phyloP scores from a whole-genome alignment of 495 filamentous ascomycete genomes.

The Recurvomyces mirabilis region DNA sequence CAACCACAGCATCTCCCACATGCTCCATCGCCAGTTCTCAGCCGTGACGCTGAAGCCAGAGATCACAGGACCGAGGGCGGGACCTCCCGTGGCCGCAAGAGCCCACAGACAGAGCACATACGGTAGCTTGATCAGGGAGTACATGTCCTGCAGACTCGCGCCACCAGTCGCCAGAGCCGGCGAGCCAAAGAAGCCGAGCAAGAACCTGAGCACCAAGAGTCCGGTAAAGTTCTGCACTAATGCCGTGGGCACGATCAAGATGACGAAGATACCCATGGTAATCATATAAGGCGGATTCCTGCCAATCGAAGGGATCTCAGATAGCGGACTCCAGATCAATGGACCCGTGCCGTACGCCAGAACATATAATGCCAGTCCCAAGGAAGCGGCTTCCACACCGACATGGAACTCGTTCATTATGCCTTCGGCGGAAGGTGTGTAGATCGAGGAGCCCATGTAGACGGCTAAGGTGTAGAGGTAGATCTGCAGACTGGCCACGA shows the following conservation, averaged over 20 bases:
- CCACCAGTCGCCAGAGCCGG: constrained; percentile 41
- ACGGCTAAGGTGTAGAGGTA: constrained; percentile 35
- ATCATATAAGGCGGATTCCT: constrained; percentile 38
- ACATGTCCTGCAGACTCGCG: constrained; percentile 45
- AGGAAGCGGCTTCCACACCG: constrained; percentile 29
- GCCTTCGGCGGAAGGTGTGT: constrained; percentile 30
- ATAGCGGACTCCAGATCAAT: constrained; percentile 36
- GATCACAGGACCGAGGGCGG: constrained; percentile 51
- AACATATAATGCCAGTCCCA: constrained; percentile 45
- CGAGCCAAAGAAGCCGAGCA: constrained; percentile 45
- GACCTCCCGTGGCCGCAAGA: constrained; percentile 34
- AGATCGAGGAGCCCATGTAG: constrained; percentile 41
- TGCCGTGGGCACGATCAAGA: constrained; percentile 39
- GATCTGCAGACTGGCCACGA: constrained; percentile 24
- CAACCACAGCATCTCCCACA: constrained; percentile 41
- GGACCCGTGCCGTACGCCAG: constrained; percentile 42
- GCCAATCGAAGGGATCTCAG: constrained; percentile 37
- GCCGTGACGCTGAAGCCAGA: constrained; percentile 52
- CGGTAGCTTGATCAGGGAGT: constrained; percentile 42
- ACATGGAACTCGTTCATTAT: constrained; percentile 38
- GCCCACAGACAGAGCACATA: constrained; percentile 47
- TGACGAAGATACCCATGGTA: constrained; percentile 38
- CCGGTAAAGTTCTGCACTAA: constrained; percentile 39
- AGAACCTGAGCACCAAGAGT: constrained; percentile 41
- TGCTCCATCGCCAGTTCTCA: constrained; percentile 34